phyloP scores from a whole-genome alignment of 2,329 filamentous ascomycete genomes.

The Scopulariopsis brevicaulis region DNA sequence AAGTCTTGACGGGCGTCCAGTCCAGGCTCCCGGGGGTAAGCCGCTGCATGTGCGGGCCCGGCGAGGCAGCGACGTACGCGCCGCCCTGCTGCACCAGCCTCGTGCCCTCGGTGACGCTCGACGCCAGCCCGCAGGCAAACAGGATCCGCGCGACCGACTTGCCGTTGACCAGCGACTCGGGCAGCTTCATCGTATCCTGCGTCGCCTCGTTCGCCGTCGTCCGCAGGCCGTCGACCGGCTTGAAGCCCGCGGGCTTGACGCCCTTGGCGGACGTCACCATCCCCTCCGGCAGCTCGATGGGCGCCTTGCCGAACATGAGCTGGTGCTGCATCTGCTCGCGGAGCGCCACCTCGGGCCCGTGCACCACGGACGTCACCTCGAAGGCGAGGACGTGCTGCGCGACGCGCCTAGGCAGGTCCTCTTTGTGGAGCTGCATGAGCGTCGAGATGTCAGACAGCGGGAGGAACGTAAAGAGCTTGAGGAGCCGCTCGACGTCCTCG shows the following conservation, averaged over 20 bases:
- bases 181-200: slow-evolving; percentile 45
- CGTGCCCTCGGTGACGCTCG: slow-evolving; percentile 44
- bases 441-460: slow-evolving; percentile 55
- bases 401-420: slow-evolving; percentile 57
- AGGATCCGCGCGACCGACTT: slow-evolving; percentile 49
- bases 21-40: slow-evolving; percentile 38
- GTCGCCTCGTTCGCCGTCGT: slow-evolving; percentile 32
- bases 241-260: slow-evolving; percentile 6
- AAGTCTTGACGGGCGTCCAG: slow-evolving; percentile 51
- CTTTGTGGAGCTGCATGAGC: slow-evolving; percentile 56
- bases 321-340: slow-evolving; percentile 46
- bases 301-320: slow-evolving; percentile 31
- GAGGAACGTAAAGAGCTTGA: slow-evolving; percentile 87
- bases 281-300: slow-evolving; percentile 4
- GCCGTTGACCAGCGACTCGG: slow-evolving; percentile 38
- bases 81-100: slow-evolving; percentile 43
- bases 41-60: slow-evolving; percentile 22
- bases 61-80: slow-evolving; percentile 47
- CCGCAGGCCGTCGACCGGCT: slow-evolving; percentile 9
- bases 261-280: slow-evolving; percentile 5
- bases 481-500: slow-evolving; percentile 65
- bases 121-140: slow-evolving; percentile 45
- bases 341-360: slow-evolving; percentile 55
- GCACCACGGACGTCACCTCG: slow-evolving; percentile 72
- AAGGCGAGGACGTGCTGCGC: slow-evolving; percentile 77